phyloP scores from a whole-genome alignment of 495 filamentous ascomycete species.

The Darksidea phi region DNA sequence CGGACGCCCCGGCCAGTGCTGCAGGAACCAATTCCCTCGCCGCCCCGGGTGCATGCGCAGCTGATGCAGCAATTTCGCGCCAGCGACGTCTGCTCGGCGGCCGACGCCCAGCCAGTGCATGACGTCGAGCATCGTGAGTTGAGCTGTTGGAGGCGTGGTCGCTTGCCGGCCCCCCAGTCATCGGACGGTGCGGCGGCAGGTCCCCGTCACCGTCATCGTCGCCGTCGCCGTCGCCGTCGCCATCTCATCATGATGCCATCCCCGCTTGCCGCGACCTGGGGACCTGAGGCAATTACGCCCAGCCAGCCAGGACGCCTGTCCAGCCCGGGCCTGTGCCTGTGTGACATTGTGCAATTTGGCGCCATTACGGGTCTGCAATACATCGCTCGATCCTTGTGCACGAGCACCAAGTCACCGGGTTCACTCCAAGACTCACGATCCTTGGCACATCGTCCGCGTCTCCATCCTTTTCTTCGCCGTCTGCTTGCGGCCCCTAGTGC shows the following conservation, averaged over 20 bases:
- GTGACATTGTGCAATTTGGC: constrained; percentile 6
- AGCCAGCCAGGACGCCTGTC: not conserved
- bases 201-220: no score
- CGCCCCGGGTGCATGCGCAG: not conserved
- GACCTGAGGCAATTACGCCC: no score
- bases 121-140: constrained; percentile 31
- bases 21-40: not conserved
- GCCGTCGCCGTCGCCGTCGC: no score
- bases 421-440: constrained; percentile 31
- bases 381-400: constrained; percentile 9
- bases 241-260: not conserved
- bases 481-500: not conserved
- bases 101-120: constrained; percentile 15
- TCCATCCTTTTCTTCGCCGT: constrained; percentile 4
- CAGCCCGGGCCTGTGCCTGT: not conserved
- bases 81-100: not conserved
- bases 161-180: not conserved
- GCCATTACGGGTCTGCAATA: constrained; percentile 6
- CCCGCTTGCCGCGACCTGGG: no score
- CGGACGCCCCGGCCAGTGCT: not conserved
- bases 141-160: not conserved
- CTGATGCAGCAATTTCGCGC: not conserved
- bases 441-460: constrained; percentile 17
- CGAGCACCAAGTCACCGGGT: constrained; percentile 25
- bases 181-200: not conserved